Conservation (phyloP, 805 yeast genomes). For the Metschnikowia vanudenii region DNA sequence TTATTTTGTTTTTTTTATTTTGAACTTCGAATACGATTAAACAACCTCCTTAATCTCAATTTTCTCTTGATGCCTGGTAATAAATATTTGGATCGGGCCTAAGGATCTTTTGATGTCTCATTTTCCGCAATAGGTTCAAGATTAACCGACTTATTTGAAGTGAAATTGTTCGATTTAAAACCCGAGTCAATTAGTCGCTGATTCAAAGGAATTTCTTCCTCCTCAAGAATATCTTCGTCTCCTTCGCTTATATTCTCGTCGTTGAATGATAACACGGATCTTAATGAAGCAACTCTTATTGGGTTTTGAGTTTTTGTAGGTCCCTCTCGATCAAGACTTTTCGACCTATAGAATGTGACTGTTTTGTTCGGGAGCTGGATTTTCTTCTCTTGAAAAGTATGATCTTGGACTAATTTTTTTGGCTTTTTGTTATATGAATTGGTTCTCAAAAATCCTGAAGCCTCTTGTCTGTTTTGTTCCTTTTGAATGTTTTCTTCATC, state of each 20-base stretch:
- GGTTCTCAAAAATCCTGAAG: slow-evolving; percentile 27
- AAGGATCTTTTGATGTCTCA: slow-evolving; percentile 13
- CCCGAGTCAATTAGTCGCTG: neutral
- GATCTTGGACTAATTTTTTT: slow-evolving; percentile 24
- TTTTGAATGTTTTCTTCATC: slow-evolving; percentile 18
- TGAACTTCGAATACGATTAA: too few relatives aligned
- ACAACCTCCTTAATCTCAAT: too few relatives aligned
- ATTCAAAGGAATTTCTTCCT: neutral
- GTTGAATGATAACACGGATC: slow-evolving; percentile 30
- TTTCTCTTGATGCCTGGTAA: too few relatives aligned
- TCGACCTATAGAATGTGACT: slow-evolving; percentile 41
- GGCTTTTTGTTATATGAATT: slow-evolving; percentile 43
- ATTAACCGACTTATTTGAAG: slow-evolving; percentile 5
- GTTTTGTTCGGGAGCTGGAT: slow-evolving; percentile 39
- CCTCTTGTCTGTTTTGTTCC: neutral
- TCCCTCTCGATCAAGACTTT: slow-evolving; percentile 18
- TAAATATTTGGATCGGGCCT: too few relatives aligned
- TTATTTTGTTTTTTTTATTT: too few relatives aligned
- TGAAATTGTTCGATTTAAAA: neutral
- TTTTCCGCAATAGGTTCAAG: slow-evolving; percentile 27
- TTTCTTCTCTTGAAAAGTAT: slow-evolving; percentile 28
- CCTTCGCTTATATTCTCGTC: slow-evolving; percentile 22
- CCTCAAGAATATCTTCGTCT: slow-evolving; percentile 17
- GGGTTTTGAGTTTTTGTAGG: slow-evolving; percentile 21
- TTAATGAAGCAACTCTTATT: slow-evolving; percentile 30